Evolutionary conservation across 768 basidiomycete genomes (phyloP), one percentile per base, ranked within the genome.

Genomic region (Xerocomellus amylosporus): DNA sequence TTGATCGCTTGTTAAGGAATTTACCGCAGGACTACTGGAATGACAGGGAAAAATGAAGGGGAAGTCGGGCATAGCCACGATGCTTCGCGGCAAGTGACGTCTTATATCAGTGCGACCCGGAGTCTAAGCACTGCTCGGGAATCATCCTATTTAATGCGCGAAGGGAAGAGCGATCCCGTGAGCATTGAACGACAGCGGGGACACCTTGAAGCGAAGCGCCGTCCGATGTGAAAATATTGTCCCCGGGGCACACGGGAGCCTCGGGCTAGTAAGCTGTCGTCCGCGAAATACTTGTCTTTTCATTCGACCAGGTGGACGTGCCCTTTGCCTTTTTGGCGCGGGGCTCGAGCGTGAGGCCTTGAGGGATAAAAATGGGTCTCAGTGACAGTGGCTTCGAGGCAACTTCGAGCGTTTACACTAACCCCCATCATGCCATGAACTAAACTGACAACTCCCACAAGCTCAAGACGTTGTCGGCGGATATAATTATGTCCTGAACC

Each of bases 81-180:
- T 41, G 36, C 24, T 53, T 58, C 44, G 48, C 49, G 56, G 56
- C 31, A 53, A 52, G 26, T 17, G 19, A 51, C n/a, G 22, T 46
- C 6, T 24, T 28, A 41, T 24, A 15, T 28, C 26, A n/a, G 10
- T 17, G 45, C 17, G 31, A 34, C 9, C 9, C 45, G 37, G 34
- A 15, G 30, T n/a, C 33, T 5, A 30, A n/a, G 17, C 3, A n/a
- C 19, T 4, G 26, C 12, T 49, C 37, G 15, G 31, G 15, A 38
- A 55, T 28, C n/a, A 39, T 33, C 36, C 8, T 8, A 14, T 8
- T 40, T 22, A 14, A 17, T 26, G 47, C 24, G 8, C n/a, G 19
- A 33, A n/a, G 19, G 33, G 45, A 24, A 24, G 28, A 24, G 17
- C 14, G n/a, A 44, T 55, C n/a, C 42, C 53, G n/a, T 17, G 34